These are phyloP conservation scores for Eugenia klotzschiana DNA, from an alignment of 441 rosid species.

Conservation along the genomic window DNA sequence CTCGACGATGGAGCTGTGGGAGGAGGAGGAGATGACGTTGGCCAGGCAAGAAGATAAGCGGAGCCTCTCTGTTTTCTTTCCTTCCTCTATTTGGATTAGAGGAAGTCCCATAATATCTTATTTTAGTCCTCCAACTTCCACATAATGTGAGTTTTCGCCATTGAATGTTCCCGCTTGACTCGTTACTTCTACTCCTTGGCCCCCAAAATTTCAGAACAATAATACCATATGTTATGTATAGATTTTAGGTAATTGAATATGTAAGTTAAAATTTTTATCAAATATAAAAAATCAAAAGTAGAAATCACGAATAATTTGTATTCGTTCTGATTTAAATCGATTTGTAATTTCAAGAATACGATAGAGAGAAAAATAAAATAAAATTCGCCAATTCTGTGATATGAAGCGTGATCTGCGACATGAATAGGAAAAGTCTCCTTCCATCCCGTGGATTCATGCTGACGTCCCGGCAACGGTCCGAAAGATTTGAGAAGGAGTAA, in stretches of 20 bases:
- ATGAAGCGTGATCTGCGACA: not conserved
- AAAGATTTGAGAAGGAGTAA: not conserved
- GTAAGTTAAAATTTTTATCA: not conserved
- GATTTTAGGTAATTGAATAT: not conserved
- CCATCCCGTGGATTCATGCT: not conserved
- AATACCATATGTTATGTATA: not conserved
- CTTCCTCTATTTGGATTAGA: not conserved
- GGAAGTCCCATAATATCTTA: not conserved
- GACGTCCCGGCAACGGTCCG: not conserved
- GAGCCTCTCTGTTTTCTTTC: not conserved
- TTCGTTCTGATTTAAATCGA: not conserved
- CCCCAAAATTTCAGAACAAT: not conserved
- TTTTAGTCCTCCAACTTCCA: not conserved
- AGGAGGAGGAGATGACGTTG: not conserved
- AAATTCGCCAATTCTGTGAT: not conserved
- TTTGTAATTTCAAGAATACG: not conserved
- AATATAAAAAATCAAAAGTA: not conserved
- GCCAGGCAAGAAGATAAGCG: not conserved
- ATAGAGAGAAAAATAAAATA: not conserved
- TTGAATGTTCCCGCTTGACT: not conserved
- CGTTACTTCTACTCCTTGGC: not conserved
- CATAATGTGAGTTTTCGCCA: not conserved
- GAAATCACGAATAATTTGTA: not conserved
- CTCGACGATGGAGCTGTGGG: not conserved
- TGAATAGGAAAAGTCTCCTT: not conserved